phyloP scores from a whole-genome alignment of 441 rosid species.

The Isatis lusitanica region DNA sequence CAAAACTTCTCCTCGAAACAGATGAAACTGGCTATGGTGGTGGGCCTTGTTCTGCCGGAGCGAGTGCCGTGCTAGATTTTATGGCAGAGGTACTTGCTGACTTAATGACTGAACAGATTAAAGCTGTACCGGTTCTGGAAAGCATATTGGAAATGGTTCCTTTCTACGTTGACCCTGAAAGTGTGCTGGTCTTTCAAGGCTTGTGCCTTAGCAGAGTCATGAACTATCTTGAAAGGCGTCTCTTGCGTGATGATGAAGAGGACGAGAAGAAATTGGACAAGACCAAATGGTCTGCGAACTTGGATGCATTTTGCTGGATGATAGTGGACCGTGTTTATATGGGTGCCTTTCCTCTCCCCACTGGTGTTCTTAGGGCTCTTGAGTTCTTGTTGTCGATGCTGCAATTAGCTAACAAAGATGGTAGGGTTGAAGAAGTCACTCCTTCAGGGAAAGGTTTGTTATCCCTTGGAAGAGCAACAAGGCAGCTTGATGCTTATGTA shows the following conservation, averaged over 20 bases:
- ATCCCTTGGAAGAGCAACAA: conserved; percentile 83
- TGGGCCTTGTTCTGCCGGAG: conserved; percentile 98
- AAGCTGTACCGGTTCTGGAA: conserved; percentile 75
- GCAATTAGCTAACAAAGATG: conserved; percentile 97
- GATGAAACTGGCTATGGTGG: conserved; percentile 96
- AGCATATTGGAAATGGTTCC: conserved; percentile 83
- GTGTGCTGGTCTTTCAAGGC: conserved; percentile 86
- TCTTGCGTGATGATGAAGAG: conserved; percentile 99
- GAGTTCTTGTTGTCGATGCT: conserved; percentile 99
- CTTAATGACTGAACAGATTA: conserved; percentile 87
- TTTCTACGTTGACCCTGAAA: conserved; percentile 80
- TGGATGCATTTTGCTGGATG: conserved; percentile 97
- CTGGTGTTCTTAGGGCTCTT: conserved; percentile 75
- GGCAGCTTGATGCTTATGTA: conserved; percentile 90
- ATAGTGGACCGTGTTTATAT: conserved; percentile 96
- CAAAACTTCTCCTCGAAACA: conserved; percentile 73
- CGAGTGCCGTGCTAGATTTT: conserved; percentile 90
- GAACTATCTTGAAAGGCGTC: conserved; percentile 99
- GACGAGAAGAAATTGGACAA: conserved; percentile 90
- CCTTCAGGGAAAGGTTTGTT: conserved; percentile 93
- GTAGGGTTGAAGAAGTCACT: conserved; percentile 90
- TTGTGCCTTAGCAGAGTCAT: conserved; percentile 86
- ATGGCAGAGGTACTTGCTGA: conserved; percentile 95
- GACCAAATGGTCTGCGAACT: conserved; percentile 89
- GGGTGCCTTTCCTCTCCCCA: conserved; percentile 97